phyloP scores from a whole-genome alignment of 2,329 filamentous ascomycete species.

The Nakataea oryzae region DNA sequence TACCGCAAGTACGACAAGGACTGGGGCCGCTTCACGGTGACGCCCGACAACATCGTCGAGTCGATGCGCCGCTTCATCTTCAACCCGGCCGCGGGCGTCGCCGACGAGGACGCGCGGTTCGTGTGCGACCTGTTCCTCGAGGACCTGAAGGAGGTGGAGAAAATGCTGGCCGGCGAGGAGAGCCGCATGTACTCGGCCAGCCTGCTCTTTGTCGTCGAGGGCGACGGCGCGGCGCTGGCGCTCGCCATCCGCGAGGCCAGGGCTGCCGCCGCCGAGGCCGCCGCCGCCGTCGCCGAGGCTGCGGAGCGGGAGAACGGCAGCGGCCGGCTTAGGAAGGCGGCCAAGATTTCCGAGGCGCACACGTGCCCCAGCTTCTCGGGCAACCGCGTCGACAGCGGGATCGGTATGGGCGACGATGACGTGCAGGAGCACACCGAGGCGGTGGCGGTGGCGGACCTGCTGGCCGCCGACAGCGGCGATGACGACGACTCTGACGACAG shows the following conservation, averaged over 20 bases:
- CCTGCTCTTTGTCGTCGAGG: constrained; percentile 54
- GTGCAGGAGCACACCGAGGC: constrained; percentile 5
- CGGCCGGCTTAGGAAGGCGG: constrained; percentile 7
- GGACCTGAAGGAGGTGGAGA: constrained; percentile 41
- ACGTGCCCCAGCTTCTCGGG: not conserved
- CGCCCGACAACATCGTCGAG: constrained; percentile 40
- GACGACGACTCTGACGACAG: constrained; percentile 16
- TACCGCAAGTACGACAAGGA: constrained; percentile 55
- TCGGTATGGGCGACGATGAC: constrained; percentile 32
- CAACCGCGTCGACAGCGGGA: constrained; percentile 44
- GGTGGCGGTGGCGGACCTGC: constrained; percentile 4
- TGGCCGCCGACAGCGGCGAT: constrained; percentile 4
- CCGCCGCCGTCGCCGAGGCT: not conserved
- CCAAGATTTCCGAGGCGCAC: constrained; percentile 2
- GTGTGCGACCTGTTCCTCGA: constrained; percentile 42
- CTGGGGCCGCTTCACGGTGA: constrained; percentile 44
- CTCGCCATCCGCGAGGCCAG: constrained; percentile 44
- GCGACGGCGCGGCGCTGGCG: constrained; percentile 44
- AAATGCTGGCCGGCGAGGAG: constrained; percentile 43
- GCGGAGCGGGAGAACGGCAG: constrained; percentile 8
- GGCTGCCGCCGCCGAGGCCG: constrained; percentile 24
- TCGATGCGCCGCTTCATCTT: constrained; percentile 49
- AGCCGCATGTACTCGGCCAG: constrained; percentile 55
- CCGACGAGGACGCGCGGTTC: constrained; percentile 43
- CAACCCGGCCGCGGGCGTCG: constrained; percentile 46